Conservation (phyloP, 768 basidiomycete genomes). For the Russula lepida region DNA sequence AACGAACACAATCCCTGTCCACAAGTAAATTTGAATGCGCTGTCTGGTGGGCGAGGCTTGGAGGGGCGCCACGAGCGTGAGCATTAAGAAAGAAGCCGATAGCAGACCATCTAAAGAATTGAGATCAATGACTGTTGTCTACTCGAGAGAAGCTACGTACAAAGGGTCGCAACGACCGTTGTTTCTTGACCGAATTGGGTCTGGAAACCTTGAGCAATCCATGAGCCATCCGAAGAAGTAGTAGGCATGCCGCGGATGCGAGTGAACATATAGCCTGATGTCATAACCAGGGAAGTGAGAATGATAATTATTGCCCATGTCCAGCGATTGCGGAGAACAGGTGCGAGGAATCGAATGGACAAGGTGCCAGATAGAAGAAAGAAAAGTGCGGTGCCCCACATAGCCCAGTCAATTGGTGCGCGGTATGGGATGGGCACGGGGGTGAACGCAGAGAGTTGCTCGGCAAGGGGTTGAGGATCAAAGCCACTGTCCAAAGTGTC, state of each 20-base stretch:
- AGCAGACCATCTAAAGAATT: slow-evolving; percentile 67
- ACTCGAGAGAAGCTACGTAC: slow-evolving; percentile 41
- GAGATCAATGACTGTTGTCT: not conserved
- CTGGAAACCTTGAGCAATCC: slow-evolving; percentile 85
- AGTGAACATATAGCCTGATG: slow-evolving; percentile 93
- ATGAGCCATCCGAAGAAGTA: slow-evolving; percentile 51
- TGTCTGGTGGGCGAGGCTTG: slow-evolving; percentile 67
- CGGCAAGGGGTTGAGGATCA: slow-evolving; percentile 66
- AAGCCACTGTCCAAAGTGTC: slow-evolving; percentile 55
- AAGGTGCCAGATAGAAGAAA: slow-evolving; percentile 42
- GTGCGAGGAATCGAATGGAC: slow-evolving; percentile 50
- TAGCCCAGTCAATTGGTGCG: slow-evolving; percentile 67
- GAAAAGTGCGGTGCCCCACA: slow-evolving; percentile 39
- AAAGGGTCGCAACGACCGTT: slow-evolving; percentile 75
- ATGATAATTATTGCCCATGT: slow-evolving; percentile 61
- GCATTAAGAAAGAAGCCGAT: slow-evolving; percentile 67
- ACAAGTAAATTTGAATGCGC: slow-evolving; percentile 81
- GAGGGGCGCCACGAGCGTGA: slow-evolving; percentile 74
- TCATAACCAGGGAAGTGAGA: slow-evolving; percentile 71
- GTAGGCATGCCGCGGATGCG: slow-evolving; percentile 80
- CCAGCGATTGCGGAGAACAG: slow-evolving; percentile 66
- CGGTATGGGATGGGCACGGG: slow-evolving; percentile 76
- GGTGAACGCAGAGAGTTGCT: slow-evolving; percentile 64
- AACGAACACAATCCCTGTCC: slow-evolving; percentile 73
- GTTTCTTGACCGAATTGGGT: slow-evolving; percentile 92